Evolutionary conservation across 495 filamentous ascomycete genomes (phyloP).

Genomic region (Pyrenopolyporus hunteri): DNA sequence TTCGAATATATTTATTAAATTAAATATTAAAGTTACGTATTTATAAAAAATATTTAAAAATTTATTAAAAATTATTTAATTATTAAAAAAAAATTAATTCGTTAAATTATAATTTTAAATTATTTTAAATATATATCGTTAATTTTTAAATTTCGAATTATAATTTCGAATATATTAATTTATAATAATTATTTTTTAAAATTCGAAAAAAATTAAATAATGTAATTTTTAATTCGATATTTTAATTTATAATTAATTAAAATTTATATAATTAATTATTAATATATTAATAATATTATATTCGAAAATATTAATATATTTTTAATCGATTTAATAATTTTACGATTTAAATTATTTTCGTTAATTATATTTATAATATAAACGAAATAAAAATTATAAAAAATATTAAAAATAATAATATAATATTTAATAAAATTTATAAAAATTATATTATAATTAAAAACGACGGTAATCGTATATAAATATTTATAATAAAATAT

Average conservation of each 20-base stretch:
- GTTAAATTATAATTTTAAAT: not conserved
- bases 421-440: not conserved
- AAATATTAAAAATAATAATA: not conserved
- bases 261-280: not conserved
- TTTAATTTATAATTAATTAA: not conserved
- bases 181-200: not conserved
- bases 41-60: not conserved
- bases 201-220: not conserved
- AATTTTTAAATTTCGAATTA: no score
- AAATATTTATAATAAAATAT: not conserved
- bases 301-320: not conserved
- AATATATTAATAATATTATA: not conserved
- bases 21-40: not conserved
- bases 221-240: not conserved
- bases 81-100: not conserved
- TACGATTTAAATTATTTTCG: no score
- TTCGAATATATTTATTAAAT: no score
- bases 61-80: not conserved
- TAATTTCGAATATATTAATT: conserved; percentile 1
- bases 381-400: not conserved
- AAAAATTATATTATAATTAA: not conserved
- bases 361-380: not conserved
- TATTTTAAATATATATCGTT: not conserved
- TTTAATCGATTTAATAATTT: no score
- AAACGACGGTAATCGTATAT: not conserved